phyloP scores from a whole-genome alignment of 306 rosid genomes.

The Dalbergia cultrata region DNA sequence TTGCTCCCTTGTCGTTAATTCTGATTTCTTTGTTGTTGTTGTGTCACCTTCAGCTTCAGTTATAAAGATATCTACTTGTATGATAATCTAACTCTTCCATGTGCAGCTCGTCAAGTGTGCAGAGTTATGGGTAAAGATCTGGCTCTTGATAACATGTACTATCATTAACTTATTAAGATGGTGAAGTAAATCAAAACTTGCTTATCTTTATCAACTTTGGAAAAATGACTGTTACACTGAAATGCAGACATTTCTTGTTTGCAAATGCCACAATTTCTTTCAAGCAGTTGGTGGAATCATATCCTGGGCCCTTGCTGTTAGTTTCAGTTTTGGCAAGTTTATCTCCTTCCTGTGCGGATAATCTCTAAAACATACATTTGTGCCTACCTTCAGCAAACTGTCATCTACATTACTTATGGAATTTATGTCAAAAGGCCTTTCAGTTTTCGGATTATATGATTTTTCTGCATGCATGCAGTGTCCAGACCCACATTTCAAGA shows the following conservation, averaged over 20 bases:
- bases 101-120: slow-evolving; percentile 90
- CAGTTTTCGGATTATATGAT: slow-evolving; percentile 19
- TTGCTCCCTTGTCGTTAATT: slow-evolving; percentile 33
- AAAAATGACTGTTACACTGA: slow-evolving; percentile 42
- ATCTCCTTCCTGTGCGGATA: slow-evolving; percentile 12
- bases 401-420: neutral
- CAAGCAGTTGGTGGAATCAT: slow-evolving; percentile 71
- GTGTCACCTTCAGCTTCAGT: slow-evolving; percentile 29
- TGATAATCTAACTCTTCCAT: slow-evolving; percentile 33
- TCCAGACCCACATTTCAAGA: slow-evolving; percentile 98
- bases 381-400: slow-evolving; percentile 6
- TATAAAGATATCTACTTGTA: neutral
- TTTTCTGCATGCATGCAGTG: slow-evolving; percentile 66
- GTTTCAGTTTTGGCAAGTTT: slow-evolving; percentile 87
- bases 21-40: slow-evolving; percentile 38
- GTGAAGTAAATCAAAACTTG: slow-evolving; percentile 24
- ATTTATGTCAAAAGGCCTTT: neutral
- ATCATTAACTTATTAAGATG: slow-evolving; percentile 42
- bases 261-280: slow-evolving; percentile 91
- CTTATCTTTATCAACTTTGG: slow-evolving; percentile 3
- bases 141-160: slow-evolving; percentile 79
- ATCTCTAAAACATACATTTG: neutral
- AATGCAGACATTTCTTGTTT: slow-evolving; percentile 80
- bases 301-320: slow-evolving; percentile 83
- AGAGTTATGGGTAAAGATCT: slow-evolving; percentile 82